phyloP scores from a whole-genome alignment of 345 rosid species.

The Nephelium lappaceum region DNA sequence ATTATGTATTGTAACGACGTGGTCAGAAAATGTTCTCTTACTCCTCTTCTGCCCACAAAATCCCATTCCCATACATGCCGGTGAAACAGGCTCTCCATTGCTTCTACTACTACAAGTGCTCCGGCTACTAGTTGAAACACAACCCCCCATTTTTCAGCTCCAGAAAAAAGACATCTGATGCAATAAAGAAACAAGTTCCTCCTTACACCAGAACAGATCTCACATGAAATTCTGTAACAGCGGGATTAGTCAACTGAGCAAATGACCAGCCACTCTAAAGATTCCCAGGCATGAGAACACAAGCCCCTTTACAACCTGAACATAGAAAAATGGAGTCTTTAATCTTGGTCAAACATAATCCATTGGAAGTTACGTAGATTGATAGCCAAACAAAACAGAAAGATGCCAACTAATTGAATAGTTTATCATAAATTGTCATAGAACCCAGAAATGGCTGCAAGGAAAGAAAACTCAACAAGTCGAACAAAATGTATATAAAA shows the following conservation, averaged over 20 bases:
- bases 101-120: conserved; percentile 78
- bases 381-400: conserved; percentile 56
- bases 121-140: conserved; percentile 85
- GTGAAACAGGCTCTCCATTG: conserved; percentile 64
- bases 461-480: conserved; percentile 39
- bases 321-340: conserved; percentile 34
- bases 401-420: conserved; percentile 43
- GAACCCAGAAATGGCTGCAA: conserved; percentile 37
- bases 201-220: conserved; percentile 47
- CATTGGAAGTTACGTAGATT: conserved; percentile 27
- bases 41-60: conserved; percentile 71
- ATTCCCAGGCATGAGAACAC: conserved; percentile 46
- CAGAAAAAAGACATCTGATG: conserved; percentile 40
- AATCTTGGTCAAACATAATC: conserved; percentile 61
- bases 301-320: conserved; percentile 33
- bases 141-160: conserved; percentile 80
- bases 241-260: conserved; percentile 36
- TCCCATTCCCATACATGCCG: conserved; percentile 60
- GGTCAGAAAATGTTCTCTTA: conserved; percentile 73
- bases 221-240: conserved; percentile 29
- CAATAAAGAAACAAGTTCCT: conserved; percentile 27
- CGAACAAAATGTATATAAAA: conserved; percentile 43
- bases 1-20: conserved; percentile 57
- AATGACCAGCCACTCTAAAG: conserved; percentile 35
- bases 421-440: conserved; percentile 38